Percentiles rank a stretch among this genome's conserved stretches.
These are phyloP conservation scores for Tricholoma terreum DNA, from an alignment of 768 basidiomycete species.

Conservation along the genomic window DNA sequence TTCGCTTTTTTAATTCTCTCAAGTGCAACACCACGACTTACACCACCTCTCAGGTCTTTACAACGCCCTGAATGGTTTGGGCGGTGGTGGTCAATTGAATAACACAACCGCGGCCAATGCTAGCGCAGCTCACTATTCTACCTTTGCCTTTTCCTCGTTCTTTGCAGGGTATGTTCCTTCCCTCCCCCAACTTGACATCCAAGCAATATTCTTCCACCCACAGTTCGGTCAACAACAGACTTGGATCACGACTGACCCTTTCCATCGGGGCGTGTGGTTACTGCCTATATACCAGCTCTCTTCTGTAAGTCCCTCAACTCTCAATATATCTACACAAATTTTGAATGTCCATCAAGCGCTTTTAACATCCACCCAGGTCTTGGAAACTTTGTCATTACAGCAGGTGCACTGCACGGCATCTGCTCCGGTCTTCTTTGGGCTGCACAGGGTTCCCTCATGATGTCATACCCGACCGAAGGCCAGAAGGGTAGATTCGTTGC, in stretches of 20 bases:
- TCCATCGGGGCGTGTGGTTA: conserved; percentile 74
- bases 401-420: conserved; percentile 71
- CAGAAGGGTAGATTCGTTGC: conserved; percentile 78
- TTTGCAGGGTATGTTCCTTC: conserved; percentile 54
- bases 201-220: neutral
- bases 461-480: conserved; percentile 76
- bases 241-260: conserved; percentile 73
- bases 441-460: conserved; percentile 80
- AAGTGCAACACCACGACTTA: neutral
- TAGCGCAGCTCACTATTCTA: conserved; percentile 53
- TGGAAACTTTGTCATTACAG: conserved; percentile 61
- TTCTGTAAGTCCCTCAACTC: conserved; percentile 48
- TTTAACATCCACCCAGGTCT: conserved; percentile 66
- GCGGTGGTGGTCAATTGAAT: conserved; percentile 60
- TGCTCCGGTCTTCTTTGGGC: conserved; percentile 76
- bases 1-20: conserved; percentile 33
- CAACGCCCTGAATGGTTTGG: conserved; percentile 62
- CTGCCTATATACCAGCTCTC: conserved; percentile 70
- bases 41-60: conserved; percentile 47
- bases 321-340: neutral
- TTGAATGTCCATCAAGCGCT: conserved; percentile 36
- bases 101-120: conserved; percentile 53
- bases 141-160: conserved; percentile 60
- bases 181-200: neutral
- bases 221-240: conserved; percentile 75